Conservation (phyloP, 768 basidiomycete species). For the Cyathus striatus region DNA sequence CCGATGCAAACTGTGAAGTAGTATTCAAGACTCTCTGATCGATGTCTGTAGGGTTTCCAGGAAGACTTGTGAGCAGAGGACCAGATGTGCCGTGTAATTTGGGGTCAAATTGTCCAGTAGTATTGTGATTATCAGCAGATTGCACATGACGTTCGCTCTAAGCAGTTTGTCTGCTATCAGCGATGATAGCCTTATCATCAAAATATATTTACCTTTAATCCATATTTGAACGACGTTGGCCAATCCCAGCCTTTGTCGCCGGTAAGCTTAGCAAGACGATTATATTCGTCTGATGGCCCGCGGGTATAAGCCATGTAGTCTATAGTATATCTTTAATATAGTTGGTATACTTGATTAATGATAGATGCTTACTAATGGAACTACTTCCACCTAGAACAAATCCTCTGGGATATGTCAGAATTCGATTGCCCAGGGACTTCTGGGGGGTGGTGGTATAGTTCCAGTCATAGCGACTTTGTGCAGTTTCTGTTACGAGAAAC, state of each 20-base stretch:
- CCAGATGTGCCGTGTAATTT: background rate
- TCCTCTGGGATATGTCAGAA: background rate
- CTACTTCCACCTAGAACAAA: background rate
- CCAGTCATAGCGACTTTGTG: background rate
- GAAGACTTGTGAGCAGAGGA: background rate
- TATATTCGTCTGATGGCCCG: background rate
- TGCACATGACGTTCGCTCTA: background rate
- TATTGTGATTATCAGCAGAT: background rate
- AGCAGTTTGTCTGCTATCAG: background rate
- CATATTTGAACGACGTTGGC: background rate
- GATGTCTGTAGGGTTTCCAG: background rate
- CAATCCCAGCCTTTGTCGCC: constrained; percentile 1
- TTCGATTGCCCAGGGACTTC: background rate
- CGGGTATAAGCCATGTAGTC: background rate
- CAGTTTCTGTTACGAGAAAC: background rate
- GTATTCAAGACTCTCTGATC: background rate
- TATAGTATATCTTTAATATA: background rate
- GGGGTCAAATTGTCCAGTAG: background rate
- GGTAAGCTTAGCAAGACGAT: background rate
- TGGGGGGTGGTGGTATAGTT: background rate
- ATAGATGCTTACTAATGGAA: background rate
- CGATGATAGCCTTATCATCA: background rate
- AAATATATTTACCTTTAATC: background rate
- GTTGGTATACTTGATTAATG: background rate
- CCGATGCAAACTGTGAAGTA: background rate